A percentile compares a stretch with the other conserved stretches of the same genome.
Conservation (phyloP, 768 basidiomycete genomes). For the Hygrocybe coccinea region DNA sequence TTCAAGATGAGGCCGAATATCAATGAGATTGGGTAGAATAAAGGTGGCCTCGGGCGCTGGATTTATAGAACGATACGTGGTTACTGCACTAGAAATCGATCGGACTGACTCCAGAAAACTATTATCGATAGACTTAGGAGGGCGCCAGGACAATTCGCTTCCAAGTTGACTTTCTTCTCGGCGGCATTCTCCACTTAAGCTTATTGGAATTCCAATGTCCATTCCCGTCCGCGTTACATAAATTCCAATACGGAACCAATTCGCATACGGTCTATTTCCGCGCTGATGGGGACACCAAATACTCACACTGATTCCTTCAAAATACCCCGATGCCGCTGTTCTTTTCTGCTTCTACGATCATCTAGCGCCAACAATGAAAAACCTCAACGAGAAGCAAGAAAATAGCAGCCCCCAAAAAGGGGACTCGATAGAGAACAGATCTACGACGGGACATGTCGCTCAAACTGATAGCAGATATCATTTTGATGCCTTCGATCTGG, state of each 20-base stretch:
- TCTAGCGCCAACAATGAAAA: not conserved
- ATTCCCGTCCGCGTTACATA: not conserved
- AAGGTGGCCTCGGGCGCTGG: no score
- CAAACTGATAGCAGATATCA: constrained; percentile 29
- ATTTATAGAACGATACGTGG: no score
- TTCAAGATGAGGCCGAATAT: no score
- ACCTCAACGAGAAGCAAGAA: not conserved
- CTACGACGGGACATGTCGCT: not conserved
- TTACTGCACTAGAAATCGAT: no score
- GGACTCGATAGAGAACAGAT: not conserved
- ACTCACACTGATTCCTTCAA: not conserved
- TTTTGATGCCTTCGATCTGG: constrained; percentile 60
- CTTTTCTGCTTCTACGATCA: not conserved
- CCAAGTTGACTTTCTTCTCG: no score
- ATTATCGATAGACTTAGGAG: no score
- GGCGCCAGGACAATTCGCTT: no score
- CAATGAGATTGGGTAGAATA: no score
- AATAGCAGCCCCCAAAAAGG: not conserved
- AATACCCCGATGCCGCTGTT: not conserved
- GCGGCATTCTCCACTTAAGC: no score
- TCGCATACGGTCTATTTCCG: not conserved
- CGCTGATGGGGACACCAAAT: not conserved
- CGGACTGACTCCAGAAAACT: no score
- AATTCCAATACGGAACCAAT: no score
- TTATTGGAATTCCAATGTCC: not conserved